Conservation (phyloP, 2,329 filamentous ascomycete species). For the Bipolaris zeicola region DNA sequence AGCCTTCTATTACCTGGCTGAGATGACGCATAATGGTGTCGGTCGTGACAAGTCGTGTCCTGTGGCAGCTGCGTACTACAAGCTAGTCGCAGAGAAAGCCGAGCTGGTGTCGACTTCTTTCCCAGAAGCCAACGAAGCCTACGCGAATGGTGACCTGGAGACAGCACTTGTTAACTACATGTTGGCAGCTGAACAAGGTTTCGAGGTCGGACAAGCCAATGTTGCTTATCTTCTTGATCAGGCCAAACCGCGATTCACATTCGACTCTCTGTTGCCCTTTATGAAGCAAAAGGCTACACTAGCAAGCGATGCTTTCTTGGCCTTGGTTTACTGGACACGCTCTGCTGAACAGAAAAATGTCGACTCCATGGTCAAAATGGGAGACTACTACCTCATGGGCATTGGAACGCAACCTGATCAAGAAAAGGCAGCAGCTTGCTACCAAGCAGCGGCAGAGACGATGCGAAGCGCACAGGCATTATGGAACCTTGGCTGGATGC, state of each 20-base stretch:
- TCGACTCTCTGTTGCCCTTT: conserved; percentile 59
- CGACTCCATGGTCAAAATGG: conserved; percentile 96
- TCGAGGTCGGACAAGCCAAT: conserved; percentile 87
- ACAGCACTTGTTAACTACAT: conserved; percentile 80
- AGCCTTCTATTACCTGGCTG: conserved; percentile 89
- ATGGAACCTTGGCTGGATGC: conserved; percentile 99
- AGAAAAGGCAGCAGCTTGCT: conserved; percentile 90
- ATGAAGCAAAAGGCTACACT: conserved; percentile 51
- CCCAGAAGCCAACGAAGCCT: conserved; percentile 81
- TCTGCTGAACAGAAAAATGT: conserved; percentile 92
- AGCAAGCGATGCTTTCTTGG: conserved; percentile 67
- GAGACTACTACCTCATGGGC: conserved; percentile 91
- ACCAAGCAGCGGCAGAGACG: conserved; percentile 88
- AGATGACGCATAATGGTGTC: conserved; percentile 80
- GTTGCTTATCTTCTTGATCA: conserved; percentile 86
- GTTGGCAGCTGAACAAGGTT: conserved; percentile 90
- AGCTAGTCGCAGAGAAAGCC: conserved; percentile 87
- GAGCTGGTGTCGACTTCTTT: conserved; percentile 84
- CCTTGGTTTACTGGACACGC: conserved; percentile 91
- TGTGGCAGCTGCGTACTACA: conserved; percentile 81
- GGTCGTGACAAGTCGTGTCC: conserved; percentile 79
- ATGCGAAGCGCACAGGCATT: conserved; percentile 92
- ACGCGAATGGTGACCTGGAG: conserved; percentile 77
- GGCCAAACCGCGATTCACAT: conserved; percentile 55
- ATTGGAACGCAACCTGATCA: conserved; percentile 71